phyloP scores from a whole-genome alignment of 2,329 filamentous ascomycete species.

The Pseudogymnoascus pannorum region DNA sequence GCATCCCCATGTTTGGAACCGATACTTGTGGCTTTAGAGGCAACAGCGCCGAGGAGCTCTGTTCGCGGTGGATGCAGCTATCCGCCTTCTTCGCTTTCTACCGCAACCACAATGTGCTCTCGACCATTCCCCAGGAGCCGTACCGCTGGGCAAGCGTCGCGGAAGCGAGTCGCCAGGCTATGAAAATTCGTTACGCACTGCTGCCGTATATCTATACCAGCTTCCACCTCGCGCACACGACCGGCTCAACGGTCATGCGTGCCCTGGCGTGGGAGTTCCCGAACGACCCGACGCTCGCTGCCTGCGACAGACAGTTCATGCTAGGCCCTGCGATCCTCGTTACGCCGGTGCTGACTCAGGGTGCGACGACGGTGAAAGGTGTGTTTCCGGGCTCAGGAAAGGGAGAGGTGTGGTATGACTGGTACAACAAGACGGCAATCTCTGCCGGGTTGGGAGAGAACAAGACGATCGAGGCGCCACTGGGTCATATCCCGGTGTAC shows the following conservation, averaged over 20 bases:
- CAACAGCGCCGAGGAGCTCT: slow-evolving; percentile 62
- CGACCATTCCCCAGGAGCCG: slow-evolving; percentile 59
- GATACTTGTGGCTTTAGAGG: slow-evolving; percentile 65
- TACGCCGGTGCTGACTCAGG: slow-evolving; percentile 58
- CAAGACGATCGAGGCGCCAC: slow-evolving; percentile 51
- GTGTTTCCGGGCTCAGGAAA: slow-evolving; percentile 60
- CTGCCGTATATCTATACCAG: slow-evolving; percentile 72
- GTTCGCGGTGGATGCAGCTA: slow-evolving; percentile 66
- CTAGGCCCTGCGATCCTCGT: slow-evolving; percentile 60
- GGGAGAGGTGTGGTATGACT: slow-evolving; percentile 67
- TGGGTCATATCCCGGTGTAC: slow-evolving; percentile 65
- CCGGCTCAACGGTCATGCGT: slow-evolving; percentile 63
- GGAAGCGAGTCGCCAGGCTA: slow-evolving; percentile 56
- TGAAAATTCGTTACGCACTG: slow-evolving; percentile 62
- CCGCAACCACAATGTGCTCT: slow-evolving; percentile 64
- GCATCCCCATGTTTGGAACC: slow-evolving; percentile 69
- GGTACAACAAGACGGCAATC: slow-evolving; percentile 61
- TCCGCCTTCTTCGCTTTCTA: slow-evolving; percentile 73
- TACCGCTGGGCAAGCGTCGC: slow-evolving; percentile 62
- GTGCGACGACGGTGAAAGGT: slow-evolving; percentile 53
- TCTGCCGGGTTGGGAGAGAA: slow-evolving; percentile 45
- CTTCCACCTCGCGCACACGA: slow-evolving; percentile 57
- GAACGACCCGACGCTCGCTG: slow-evolving; percentile 58
- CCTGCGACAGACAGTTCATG: slow-evolving; percentile 64
- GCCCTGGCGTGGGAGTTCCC: slow-evolving; percentile 70